Conservation (phyloP, 257 asterid genomes). For the Fraxinus quadrangulata region DNA sequence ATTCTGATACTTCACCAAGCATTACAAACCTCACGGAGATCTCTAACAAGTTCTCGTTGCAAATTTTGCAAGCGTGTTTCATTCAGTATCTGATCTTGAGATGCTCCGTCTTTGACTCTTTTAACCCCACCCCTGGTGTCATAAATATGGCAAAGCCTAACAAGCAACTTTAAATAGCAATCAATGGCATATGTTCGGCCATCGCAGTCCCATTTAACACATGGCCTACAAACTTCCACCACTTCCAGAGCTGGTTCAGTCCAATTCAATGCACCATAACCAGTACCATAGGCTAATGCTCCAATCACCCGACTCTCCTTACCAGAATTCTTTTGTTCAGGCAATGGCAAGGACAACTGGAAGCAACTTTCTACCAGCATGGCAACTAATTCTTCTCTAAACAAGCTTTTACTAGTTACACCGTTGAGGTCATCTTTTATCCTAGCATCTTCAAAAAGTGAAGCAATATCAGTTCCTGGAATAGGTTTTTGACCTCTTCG, state of each 20-base stretch:
- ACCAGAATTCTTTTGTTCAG: constrained; percentile 78
- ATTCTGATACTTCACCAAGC: constrained; percentile 8
- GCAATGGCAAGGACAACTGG: constrained; percentile 86
- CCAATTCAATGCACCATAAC: constrained; percentile 95
- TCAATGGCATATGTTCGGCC: constrained; percentile 93
- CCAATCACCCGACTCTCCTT: constrained; percentile 92
- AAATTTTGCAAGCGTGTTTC: constrained; percentile 83
- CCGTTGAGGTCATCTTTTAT: constrained; percentile 77
- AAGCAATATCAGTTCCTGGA: constrained; percentile 83
- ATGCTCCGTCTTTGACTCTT: constrained; percentile 90
- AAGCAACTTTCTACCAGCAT: constrained; percentile 93
- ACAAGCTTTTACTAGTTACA: constrained; percentile 76
- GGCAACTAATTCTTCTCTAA: constrained; percentile 89
- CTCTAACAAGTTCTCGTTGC: constrained; percentile 81
- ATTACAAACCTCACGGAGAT: constrained; percentile 73
- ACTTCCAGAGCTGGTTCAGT: constrained; percentile 90
- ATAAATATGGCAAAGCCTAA: constrained; percentile 81
- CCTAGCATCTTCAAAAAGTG: constrained; percentile 77
- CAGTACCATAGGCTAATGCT: constrained; percentile 93
- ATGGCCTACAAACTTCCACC: constrained; percentile 93
- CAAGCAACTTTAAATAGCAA: constrained; percentile 85
- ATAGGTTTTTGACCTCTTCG: constrained; percentile 90
- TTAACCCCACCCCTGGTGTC: constrained; percentile 94
- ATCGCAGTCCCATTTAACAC: constrained; percentile 89
- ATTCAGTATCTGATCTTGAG: constrained; percentile 87